Base-by-base conservation (phyloP, 140 eudicot species). In the Stevia rebaudiana region DNA sequence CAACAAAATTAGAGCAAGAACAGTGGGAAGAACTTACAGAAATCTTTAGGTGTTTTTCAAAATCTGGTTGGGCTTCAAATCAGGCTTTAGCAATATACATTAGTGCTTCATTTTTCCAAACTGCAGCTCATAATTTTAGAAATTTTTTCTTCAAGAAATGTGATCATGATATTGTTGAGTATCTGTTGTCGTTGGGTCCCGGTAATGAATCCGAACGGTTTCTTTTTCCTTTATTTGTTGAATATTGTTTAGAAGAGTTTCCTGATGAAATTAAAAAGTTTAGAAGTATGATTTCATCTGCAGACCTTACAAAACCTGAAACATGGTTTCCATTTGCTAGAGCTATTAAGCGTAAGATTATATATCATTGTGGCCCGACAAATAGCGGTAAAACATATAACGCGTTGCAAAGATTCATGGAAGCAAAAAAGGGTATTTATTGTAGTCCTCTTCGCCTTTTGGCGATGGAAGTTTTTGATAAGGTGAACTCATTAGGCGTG, bases 281-380 rank as follows among this genome's bases (percentile, higher is more conserved):
- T 75, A 81, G 86, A 65, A 59, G 68, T 24, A 81, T 85, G 96
- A 79, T 88, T 56, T 75, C 82, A 9, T 85, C 92, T 12, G 96
- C 96, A 6, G 98, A 92, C 72, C 53, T 92, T 50, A 88, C 98
- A 2, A 83, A 85, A 63, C 98, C 96, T 0, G 95, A 88, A 43
- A 88, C 98, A 8, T 92, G 98, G 98, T 92, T 88, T 61, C 98
- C 98, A 0, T 92, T 92, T 76, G 96, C 98, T 40, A 84, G 98
- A 69, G 98, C 98, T 0, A 92, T 92, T 86, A 92, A 85, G 19
- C 83, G 98, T 4, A 92, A 85, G 80, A 83, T 92, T 62, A 42
- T 92, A 9, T 92, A 92, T 75, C 98, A 92, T 63, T 92, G 98
- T 78, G 98, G 98, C 17, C 96, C 98, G 0, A 92, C 98, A 22